Evolutionary conservation across 1,139 yeast genomes (phyloP), one percentile per base, ranked within the genome.

Genomic region (Sugiyamaella xylanicola): DNA sequence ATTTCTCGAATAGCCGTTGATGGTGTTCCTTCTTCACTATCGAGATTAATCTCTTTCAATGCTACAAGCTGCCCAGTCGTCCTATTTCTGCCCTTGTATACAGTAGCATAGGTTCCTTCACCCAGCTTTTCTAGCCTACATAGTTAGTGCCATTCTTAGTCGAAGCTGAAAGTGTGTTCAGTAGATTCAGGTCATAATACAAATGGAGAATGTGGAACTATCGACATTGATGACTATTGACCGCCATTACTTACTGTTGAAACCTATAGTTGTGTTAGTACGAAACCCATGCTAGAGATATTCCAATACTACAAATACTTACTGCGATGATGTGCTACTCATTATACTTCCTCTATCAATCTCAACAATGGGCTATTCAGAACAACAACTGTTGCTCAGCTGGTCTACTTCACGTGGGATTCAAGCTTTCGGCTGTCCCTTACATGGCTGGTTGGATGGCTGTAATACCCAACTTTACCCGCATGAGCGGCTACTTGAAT

Each of bases 61-160:
- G 99, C 99, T 21, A 93, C 99, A 53, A 90, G 79, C 32, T 93
- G 91, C 4, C 98, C 98, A 0, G 97, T 87, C 56, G 90, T 82
- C 54, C 95, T 82, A 72, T 93, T 93, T 59, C 97, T 80, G 9
- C 98, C 99, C 68, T 92, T 93, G 75, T 93, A 93, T 25, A 93
- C 99, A 4, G 98, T 93, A 56, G 99, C 99, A 77, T 93, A 93
- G 1, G 99, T 93, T 57, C 99, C 99, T 72, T 92, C 97, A 43
- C 98, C 98, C 56, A 92, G 80, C 75, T 92, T 92, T 73, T 92
- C 98, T 61, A 93, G 83, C 55, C 68, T 65, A 32, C 15, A 13
- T 36, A n/a, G 53, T 55, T 48, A 53, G 56, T 47, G 15, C 11
- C 37, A 9, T 8, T 16, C 11, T 8, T 3, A 4, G 17, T n/a